Percentiles rank a stretch among this genome's conserved stretches.
These are phyloP conservation scores for Candolleomyces efflorescens DNA, from an alignment of 768 basidiomycete genomes.

Conservation along the genomic window DNA sequence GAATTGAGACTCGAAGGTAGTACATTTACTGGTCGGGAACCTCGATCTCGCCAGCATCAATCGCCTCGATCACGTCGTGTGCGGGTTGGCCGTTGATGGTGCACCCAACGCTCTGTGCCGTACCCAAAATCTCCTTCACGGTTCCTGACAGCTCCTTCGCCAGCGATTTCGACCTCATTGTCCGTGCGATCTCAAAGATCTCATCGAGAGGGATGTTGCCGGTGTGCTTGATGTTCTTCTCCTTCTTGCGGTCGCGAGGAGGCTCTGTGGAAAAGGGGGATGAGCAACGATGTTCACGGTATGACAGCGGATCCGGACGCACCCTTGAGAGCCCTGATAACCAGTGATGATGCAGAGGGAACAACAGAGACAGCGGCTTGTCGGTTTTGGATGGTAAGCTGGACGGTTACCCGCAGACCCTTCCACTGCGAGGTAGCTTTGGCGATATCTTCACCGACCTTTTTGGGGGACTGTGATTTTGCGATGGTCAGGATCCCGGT, in stretches of 20 bases:
- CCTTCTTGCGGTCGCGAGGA: constrained; percentile 99
- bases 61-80: constrained; percentile 89
- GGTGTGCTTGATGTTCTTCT: constrained; percentile 99
- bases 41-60: constrained; percentile 81
- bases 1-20: constrained; percentile 22
- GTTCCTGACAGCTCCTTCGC: constrained; percentile 87
- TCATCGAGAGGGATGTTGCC: constrained; percentile 94
- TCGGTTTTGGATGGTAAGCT: constrained; percentile 99
- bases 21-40: constrained; percentile 75
- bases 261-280: constrained; percentile 61
- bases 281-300: background rate
- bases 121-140: constrained; percentile 97
- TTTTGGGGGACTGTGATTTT: constrained; percentile 86
- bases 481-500: background rate
- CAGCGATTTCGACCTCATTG: constrained; percentile 90
- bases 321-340: constrained; percentile 99
- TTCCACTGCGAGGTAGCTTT: constrained; percentile 99
- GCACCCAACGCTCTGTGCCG: constrained; percentile 95
- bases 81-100: constrained; percentile 91
- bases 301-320: constrained; percentile 19
- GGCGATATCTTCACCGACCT: constrained; percentile 99
- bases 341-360: constrained; percentile 93
- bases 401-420: constrained; percentile 98
- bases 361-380: constrained; percentile 97
- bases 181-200: constrained; percentile 93